Percentiles rank a stretch among this genome's conserved stretches.
These are phyloP conservation scores for Centrapalus pauciflorus DNA, from an alignment of 129 eudicot genomes.

Conservation along the genomic window DNA sequence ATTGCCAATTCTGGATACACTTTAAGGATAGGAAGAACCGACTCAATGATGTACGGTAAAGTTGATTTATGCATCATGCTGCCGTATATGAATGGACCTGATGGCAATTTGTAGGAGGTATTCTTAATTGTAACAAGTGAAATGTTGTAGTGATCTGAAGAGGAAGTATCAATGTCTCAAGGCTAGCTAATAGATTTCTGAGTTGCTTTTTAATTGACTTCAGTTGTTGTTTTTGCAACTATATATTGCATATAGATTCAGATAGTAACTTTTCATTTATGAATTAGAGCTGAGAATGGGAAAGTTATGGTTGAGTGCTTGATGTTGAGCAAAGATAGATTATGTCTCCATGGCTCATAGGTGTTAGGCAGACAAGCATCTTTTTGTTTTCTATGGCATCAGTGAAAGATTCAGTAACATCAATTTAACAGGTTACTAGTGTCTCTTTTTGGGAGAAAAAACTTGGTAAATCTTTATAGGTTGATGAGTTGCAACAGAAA, in stretches of 20 bases:
- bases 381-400: too few species aligned
- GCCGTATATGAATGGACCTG: neutral
- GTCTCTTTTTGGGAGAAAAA: neutral
- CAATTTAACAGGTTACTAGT: too few species aligned
- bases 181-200: neutral
- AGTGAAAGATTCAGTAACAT: too few species aligned
- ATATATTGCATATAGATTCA: neutral
- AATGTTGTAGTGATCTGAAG: neutral
- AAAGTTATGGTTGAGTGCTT: neutral
- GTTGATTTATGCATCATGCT: neutral
- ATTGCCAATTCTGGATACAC: neutral
- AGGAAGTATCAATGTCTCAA: neutral
- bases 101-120: neutral
- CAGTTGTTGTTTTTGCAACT: neutral
- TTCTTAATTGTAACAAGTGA: conserved; percentile 2
- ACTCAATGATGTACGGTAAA: neutral
- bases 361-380: too few species aligned
- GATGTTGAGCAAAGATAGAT: neutral
- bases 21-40: neutral
- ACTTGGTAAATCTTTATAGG: neutral
- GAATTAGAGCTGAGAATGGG: neutral
- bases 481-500: neutral
- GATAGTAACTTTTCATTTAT: neutral
- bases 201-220: neutral
- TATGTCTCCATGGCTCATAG: neutral